Evolutionary conservation across 73 alveolate species (phyloP).

Genomic region (Loxodes magnus): DNA sequence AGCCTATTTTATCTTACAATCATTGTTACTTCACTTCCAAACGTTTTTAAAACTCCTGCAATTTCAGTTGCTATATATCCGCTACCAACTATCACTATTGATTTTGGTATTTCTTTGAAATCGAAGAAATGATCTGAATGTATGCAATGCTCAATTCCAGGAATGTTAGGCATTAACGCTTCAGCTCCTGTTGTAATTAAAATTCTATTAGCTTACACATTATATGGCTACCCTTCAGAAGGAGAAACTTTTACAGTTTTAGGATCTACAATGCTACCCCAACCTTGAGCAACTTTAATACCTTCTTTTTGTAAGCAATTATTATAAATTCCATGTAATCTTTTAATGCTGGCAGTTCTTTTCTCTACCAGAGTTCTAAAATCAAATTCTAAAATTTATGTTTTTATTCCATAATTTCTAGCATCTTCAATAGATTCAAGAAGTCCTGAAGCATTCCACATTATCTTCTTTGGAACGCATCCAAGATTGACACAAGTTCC

Average conservation of each 20-base stretch:
- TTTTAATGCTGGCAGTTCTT: conserved; percentile 41
- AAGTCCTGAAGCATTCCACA: conserved; percentile 45
- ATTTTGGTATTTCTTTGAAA: conserved; percentile 75
- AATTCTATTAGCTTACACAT: conserved; percentile 72
- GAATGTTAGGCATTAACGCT: conserved; percentile 45
- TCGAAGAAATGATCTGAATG: conserved; percentile 85
- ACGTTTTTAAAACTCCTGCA: conserved; percentile 53
- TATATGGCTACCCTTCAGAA: too few species aligned
- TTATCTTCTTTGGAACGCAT: conserved; percentile 94
- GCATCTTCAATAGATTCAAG: conserved; percentile 28
- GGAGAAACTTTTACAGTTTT: conserved; percentile 51
- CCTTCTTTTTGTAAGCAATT: conserved; percentile 13
- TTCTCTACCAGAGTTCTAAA: conserved; percentile 22
- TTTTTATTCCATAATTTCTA: conserved; percentile 27
- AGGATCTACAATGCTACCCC: conserved; percentile 26
- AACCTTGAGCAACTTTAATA: conserved; percentile 31
- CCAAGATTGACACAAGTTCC: conserved; percentile 99
- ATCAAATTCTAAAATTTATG: conserved; percentile 19
- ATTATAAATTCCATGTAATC: conserved; percentile 40
- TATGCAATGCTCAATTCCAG: conserved; percentile 63
- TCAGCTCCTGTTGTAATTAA: conserved; percentile 74
- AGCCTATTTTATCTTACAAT: conserved; percentile 37
- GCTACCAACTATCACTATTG: conserved; percentile 81
- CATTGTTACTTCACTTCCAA: conserved; percentile 61
- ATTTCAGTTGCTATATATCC: conserved; percentile 87